phyloP scores from a whole-genome alignment of 768 basidiomycete genomes.

The Suillus discolor region DNA sequence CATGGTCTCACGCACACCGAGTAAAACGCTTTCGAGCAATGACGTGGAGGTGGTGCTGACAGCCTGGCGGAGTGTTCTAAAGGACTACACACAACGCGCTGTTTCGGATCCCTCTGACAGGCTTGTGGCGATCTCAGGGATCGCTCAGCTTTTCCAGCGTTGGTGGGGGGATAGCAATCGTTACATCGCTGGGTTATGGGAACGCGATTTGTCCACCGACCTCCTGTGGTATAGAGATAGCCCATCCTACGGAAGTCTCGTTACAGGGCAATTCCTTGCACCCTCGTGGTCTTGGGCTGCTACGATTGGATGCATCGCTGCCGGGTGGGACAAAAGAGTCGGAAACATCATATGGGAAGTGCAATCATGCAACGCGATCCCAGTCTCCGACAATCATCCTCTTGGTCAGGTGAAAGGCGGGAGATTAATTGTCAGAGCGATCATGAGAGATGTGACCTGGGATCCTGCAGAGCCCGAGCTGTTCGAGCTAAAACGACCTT shows the following conservation, averaged over 20 bases:
- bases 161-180: constrained; percentile 2
- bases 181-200: constrained; percentile 14
- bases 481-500: neutral
- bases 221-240: constrained; percentile 6
- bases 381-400: constrained; percentile 1
- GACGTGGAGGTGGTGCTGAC: neutral
- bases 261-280: neutral
- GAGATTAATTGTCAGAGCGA: constrained; percentile 5
- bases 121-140: constrained; percentile 7
- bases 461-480: constrained; percentile 4
- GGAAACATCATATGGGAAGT: constrained; percentile 6
- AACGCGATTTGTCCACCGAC: constrained; percentile 7
- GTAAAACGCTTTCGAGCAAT: neutral
- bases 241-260: neutral
- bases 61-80: constrained; percentile 3
- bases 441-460: constrained; percentile 8
- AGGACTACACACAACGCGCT: constrained; percentile 4
- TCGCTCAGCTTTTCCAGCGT: constrained; percentile 7
- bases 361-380: neutral
- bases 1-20: neutral
- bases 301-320: neutral
- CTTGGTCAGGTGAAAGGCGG: constrained; percentile 10
- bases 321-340: neutral
- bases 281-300: constrained; percentile 17
- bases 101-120: constrained; percentile 11